Conservation (phyloP, 805 yeast genomes). For the Spathaspora girioi region DNA sequence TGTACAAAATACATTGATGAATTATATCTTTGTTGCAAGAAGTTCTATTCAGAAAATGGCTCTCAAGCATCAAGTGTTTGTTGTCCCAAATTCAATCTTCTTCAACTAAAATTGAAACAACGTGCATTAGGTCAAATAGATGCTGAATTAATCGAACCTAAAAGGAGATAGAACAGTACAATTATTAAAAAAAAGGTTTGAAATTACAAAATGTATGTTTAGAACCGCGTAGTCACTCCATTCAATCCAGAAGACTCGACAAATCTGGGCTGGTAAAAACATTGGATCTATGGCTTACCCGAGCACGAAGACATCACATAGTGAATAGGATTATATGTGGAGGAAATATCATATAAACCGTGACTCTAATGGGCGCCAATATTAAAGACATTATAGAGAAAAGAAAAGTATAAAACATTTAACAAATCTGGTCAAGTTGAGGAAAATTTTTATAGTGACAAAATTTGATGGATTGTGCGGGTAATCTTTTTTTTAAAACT, state of each 20-base stretch:
- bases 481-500: background rate
- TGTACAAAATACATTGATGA: slow-evolving; percentile 69
- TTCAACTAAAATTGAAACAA: slow-evolving; percentile 64
- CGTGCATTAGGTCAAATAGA: slow-evolving; percentile 54
- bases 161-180: slow-evolving; percentile 5
- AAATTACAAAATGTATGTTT: slow-evolving; percentile 49
- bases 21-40: slow-evolving; percentile 70
- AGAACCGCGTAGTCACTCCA: slow-evolving; percentile 68
- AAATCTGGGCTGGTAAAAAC: slow-evolving; percentile 51
- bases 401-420: slow-evolving; percentile 15
- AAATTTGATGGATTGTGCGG: background rate
- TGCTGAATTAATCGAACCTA: slow-evolving; percentile 43
- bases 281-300: slow-evolving; percentile 82
- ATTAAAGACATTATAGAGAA: slow-evolving; percentile 39
- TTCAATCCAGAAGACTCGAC: slow-evolving; percentile 47
- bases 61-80: slow-evolving; percentile 61
- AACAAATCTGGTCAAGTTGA: background rate
- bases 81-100: slow-evolving; percentile 69
- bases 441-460: background rate
- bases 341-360: slow-evolving; percentile 47
- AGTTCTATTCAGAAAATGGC: slow-evolving; percentile 61
- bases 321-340: slow-evolving; percentile 46
- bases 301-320: slow-evolving; percentile 72
- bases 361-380: slow-evolving; percentile 86
- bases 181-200: background rate